These are phyloP conservation scores for Phaeodactylum tricornutum DNA, from an alignment of 108 stramenopile genomes.

Conservation along the genomic window DNA sequence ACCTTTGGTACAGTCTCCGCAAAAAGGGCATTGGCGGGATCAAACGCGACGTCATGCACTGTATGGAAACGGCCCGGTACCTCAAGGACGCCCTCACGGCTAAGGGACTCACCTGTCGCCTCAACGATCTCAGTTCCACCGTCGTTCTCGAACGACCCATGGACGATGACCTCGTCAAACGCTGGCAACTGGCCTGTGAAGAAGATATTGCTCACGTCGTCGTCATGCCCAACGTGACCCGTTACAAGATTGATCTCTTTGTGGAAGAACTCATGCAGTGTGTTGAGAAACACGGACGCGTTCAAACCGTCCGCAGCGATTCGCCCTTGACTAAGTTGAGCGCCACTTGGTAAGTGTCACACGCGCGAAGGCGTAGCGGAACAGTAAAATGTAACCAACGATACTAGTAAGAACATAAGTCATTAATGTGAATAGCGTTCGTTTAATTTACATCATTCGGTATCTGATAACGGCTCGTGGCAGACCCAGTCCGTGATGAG, in stretches of 20 bases:
- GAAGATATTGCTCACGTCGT: slow-evolving; percentile 88
- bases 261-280: slow-evolving; percentile 61
- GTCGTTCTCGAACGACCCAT: slow-evolving; percentile 79
- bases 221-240: slow-evolving; percentile 85
- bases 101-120: slow-evolving; percentile 60
- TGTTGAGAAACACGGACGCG: slow-evolving; percentile 37
- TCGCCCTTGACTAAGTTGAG: slow-evolving; percentile 40
- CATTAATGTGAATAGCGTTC: no score
- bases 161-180: slow-evolving; percentile 62
- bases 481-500: slow-evolving; percentile 87
- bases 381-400: no score
- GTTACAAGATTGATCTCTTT: slow-evolving; percentile 71
- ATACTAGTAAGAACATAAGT: no score
- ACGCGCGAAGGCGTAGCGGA: no score
- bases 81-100: slow-evolving; percentile 55
- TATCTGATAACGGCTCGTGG: no score
- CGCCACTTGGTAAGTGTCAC: slow-evolving; percentile 24
- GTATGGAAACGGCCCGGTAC: slow-evolving; percentile 80
- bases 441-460: no score
- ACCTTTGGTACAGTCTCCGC: slow-evolving; percentile 83
- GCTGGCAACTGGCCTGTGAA: slow-evolving; percentile 85
- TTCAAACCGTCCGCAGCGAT: slow-evolving; percentile 30
- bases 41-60: slow-evolving; percentile 73
- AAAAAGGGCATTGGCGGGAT: slow-evolving; percentile 84
- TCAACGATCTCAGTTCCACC: slow-evolving; percentile 71